Evolutionary conservation across 345 rosid genomes (phyloP).

Genomic region (Salix dunnii): DNA sequence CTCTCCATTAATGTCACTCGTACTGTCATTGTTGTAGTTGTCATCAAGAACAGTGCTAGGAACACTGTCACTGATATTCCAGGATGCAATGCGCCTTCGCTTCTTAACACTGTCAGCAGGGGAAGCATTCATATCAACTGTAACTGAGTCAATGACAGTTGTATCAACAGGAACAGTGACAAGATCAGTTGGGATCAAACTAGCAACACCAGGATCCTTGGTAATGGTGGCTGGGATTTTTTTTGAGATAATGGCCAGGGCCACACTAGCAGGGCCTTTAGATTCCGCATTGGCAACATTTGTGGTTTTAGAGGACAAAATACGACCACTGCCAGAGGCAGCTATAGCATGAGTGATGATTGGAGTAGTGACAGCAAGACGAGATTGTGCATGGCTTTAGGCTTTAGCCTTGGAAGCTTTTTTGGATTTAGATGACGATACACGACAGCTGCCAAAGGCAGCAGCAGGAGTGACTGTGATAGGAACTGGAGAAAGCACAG

Average conservation of each 20-base stretch:
- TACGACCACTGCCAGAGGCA: constrained; percentile 22
- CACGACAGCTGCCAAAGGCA: constrained; percentile 22
- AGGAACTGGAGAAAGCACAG: constrained; percentile 26
- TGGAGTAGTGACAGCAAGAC: constrained; percentile 24
- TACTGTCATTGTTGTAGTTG: background rate
- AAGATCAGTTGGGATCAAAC: constrained; percentile 8
- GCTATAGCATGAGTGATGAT: constrained; percentile 7
- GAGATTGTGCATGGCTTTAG: constrained; percentile 21
- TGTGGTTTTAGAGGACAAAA: constrained; percentile 23
- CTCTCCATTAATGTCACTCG: background rate
- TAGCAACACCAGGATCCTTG: constrained; percentile 11
- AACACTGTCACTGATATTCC: constrained; percentile 35
- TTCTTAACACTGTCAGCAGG: constrained; percentile 82
- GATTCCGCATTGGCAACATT: constrained; percentile 22
- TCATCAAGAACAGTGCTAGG: constrained; percentile 32
- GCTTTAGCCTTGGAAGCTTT: constrained; percentile 22
- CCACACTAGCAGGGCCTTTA: constrained; percentile 15
- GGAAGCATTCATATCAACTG: constrained; percentile 43
- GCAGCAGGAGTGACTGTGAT: constrained; percentile 14
- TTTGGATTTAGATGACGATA: constrained; percentile 22
- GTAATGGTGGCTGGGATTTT: background rate
- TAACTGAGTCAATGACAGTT: constrained; percentile 12
- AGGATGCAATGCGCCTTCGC: constrained; percentile 62
- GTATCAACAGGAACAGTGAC: constrained; percentile 16
- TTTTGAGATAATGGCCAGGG: constrained; percentile 13